Evolutionary conservation across 495 filamentous ascomycete species (phyloP).

Genomic region (Astrothelium macrocarpum): DNA sequence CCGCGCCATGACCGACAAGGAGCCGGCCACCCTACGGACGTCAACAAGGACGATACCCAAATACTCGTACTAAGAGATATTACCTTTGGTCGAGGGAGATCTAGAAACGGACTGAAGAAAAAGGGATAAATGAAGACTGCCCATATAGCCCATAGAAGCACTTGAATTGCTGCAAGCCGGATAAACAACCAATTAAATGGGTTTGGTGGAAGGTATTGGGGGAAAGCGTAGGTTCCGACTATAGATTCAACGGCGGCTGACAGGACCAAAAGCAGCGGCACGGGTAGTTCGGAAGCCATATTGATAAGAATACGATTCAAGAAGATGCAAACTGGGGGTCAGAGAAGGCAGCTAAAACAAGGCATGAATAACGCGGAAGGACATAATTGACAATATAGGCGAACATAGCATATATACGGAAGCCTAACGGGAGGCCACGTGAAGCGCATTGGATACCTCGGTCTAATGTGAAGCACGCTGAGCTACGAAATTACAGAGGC

Average conservation of each 20-base stretch:
- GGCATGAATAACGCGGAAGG: too few species aligned
- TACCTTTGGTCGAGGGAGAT: not conserved
- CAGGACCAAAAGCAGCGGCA: not conserved
- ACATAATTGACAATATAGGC: not conserved
- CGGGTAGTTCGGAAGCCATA: not conserved
- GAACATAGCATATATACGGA: not conserved
- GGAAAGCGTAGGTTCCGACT: not conserved
- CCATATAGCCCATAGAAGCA: not conserved
- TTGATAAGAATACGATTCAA: not conserved
- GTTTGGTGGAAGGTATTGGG: constrained; percentile 1
- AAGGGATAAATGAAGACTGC: not conserved
- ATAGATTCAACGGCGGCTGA: not conserved
- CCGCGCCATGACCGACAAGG: not conserved
- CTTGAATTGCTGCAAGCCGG: not conserved
- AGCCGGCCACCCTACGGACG: not conserved
- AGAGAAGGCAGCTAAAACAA: too few species aligned
- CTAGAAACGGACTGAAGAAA: not conserved
- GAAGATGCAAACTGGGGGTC: not conserved
- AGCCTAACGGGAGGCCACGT: not conserved
- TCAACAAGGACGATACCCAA: not conserved
- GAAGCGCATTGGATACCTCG: not conserved
- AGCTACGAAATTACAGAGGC: not conserved
- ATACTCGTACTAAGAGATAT: not conserved
- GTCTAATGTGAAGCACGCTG: not conserved
- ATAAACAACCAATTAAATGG: constrained; percentile 4